These are phyloP conservation scores for Amanita phalloides DNA, from an alignment of 768 basidiomycete species.

Conservation along the genomic window DNA sequence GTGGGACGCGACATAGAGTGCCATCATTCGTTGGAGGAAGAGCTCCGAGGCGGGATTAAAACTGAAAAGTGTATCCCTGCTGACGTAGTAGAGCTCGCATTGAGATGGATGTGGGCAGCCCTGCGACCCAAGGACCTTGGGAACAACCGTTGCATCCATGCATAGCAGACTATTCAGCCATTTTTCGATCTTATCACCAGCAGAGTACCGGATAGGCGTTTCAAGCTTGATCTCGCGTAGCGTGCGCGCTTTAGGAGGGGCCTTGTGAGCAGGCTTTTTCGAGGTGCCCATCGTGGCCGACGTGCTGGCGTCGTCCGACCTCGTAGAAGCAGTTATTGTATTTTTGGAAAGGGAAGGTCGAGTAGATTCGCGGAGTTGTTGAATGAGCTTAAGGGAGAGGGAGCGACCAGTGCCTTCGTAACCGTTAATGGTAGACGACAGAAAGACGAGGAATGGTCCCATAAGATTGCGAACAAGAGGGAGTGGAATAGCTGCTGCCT, in stretches of 20 bases:
- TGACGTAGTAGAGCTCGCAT: constrained; percentile 94
- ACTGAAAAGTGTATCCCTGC: constrained; percentile 92
- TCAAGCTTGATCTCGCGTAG: constrained; percentile 92
- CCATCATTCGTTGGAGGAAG: constrained; percentile 98
- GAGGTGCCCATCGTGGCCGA: constrained; percentile 21
- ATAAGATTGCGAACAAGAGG: constrained; percentile 93
- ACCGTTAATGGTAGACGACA: constrained; percentile 99
- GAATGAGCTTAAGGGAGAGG: constrained; percentile 92
- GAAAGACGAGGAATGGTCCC: constrained; percentile 94
- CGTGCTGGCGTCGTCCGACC: constrained; percentile 24
- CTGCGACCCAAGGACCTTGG: constrained; percentile 30
- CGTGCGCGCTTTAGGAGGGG: constrained; percentile 58
- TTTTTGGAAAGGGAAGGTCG: constrained; percentile 70
- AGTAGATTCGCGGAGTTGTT: constrained; percentile 90
- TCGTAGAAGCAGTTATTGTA: constrained; percentile 11
- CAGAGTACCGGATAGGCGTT: constrained; percentile 86
- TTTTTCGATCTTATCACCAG: constrained; percentile 82
- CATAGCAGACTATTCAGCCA: constrained; percentile 91
- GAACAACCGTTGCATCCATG: constrained; percentile 66
- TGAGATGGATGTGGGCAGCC: constrained; percentile 93
- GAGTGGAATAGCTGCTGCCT: constrained; percentile 95
- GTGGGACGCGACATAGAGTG: constrained; percentile 92
- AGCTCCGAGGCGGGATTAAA: constrained; percentile 96
- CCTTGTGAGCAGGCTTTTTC: constrained; percentile 44
- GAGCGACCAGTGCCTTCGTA: constrained; percentile 99